These are phyloP conservation scores for Acer yangbiense DNA, from an alignment of 345 rosid genomes.

Conservation along the genomic window DNA sequence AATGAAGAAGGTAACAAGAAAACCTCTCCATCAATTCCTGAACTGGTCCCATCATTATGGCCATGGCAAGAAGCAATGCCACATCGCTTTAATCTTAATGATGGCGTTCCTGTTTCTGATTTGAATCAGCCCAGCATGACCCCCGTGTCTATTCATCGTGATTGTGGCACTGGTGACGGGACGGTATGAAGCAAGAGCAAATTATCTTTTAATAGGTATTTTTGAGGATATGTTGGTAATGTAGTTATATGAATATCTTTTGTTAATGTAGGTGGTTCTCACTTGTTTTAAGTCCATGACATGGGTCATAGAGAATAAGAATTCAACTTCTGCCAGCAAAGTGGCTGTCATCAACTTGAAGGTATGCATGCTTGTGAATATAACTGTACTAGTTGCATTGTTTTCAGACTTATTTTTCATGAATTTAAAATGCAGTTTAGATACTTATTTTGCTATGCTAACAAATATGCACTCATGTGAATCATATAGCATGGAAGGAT, in stretches of 20 bases:
- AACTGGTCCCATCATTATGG: slow-evolving; percentile 52
- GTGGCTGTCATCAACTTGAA: slow-evolving; percentile 66
- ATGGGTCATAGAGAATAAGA: slow-evolving; percentile 63
- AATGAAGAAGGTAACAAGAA: slow-evolving; percentile 46
- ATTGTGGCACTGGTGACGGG: slow-evolving; percentile 41
- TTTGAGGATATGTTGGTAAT: background rate
- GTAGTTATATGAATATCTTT: background rate
- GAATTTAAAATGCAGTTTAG: slow-evolving; percentile 9
- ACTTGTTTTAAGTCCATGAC: slow-evolving; percentile 73
- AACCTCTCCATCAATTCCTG: slow-evolving; percentile 33
- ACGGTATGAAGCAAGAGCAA: slow-evolving; percentile 34
- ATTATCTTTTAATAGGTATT: background rate
- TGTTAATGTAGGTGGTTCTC: slow-evolving; percentile 54
- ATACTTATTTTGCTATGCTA: background rate
- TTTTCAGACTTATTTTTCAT: slow-evolving; percentile 8
- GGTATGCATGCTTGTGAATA: slow-evolving; percentile 27
- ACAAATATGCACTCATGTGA: background rate
- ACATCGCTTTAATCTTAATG: slow-evolving; percentile 52
- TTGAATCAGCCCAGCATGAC: slow-evolving; percentile 55
- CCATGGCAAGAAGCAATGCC: slow-evolving; percentile 57
- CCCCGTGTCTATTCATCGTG: slow-evolving; percentile 51
- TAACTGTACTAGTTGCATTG: background rate
- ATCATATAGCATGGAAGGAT: background rate
- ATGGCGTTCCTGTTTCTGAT: slow-evolving; percentile 54
- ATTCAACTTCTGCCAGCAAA: slow-evolving; percentile 38